Evolutionary conservation across 2,329 filamentous ascomycete genomes (phyloP).

Genomic region (Ceratocystis diversiconidia): DNA sequence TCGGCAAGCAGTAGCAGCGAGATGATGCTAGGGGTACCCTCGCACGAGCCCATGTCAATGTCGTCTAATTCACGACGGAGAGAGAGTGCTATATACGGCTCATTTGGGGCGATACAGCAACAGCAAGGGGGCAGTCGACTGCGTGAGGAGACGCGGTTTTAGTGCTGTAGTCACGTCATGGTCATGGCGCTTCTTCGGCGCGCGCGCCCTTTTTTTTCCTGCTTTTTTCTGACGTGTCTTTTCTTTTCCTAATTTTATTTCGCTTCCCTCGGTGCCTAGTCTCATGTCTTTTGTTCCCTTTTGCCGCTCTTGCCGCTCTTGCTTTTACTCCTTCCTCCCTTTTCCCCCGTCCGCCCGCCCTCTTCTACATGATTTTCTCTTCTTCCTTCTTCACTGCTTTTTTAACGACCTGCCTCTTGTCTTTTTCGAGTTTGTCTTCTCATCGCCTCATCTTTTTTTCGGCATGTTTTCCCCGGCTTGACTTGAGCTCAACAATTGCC

Average conservation of each 20-base stretch:
- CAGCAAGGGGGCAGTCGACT: constrained; percentile 31
- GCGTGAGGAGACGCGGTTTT: constrained; percentile 40
- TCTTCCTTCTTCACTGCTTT: too few species aligned
- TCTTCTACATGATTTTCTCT: constrained; percentile 6
- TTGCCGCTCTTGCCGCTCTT: neutral
- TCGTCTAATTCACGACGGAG: constrained; percentile 31
- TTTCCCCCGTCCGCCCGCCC: constrained; percentile 16
- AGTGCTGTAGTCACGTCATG: constrained; percentile 19
- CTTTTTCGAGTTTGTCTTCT: too few species aligned
- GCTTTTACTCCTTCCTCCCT: neutral
- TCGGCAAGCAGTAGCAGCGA: constrained; percentile 9
- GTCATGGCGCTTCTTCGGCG: neutral
- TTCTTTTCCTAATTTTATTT: neutral
- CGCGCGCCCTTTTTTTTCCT: neutral
- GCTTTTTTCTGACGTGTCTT: neutral
- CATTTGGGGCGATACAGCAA: constrained; percentile 32
- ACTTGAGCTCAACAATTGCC: too few species aligned
- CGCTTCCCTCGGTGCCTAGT: too few species aligned
- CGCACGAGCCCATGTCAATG: constrained; percentile 7
- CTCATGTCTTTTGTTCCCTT: neutral
- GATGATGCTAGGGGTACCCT: constrained; percentile 15
- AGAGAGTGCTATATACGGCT: constrained; percentile 48
- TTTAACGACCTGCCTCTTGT: too few species aligned
- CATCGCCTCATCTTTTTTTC: too few species aligned
- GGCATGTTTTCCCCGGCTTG: too few species aligned